A percentile compares a stretch with the other conserved stretches of the same genome.
Evolutionary conservation across 306 rosid genomes (phyloP).

Genomic region (Inga leiocalycina): DNA sequence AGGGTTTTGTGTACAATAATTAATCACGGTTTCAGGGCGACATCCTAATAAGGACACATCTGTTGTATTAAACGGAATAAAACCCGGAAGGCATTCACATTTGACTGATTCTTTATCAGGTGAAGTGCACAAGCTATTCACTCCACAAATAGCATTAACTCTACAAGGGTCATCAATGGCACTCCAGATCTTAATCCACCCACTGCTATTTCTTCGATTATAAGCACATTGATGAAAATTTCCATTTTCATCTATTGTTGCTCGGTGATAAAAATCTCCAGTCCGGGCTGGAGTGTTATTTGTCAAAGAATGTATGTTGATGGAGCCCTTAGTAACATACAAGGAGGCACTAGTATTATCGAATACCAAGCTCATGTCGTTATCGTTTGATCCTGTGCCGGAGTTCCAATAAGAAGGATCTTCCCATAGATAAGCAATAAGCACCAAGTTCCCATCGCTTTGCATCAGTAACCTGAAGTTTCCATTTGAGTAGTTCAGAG

Average conservation of each 20-base stretch:
- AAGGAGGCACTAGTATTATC: constrained; percentile 6
- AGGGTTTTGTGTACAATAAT: constrained; percentile 27
- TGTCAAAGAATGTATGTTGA: neutral
- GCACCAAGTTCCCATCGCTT: constrained; percentile 28
- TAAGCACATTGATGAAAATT: constrained; percentile 40
- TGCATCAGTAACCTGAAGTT: constrained; percentile 31
- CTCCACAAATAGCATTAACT: constrained; percentile 35
- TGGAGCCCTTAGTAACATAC: neutral
- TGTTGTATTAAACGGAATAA: constrained; percentile 8
- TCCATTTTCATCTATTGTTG: constrained; percentile 34
- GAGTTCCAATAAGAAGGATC: constrained; percentile 39
- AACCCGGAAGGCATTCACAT: constrained; percentile 36
- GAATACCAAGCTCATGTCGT: constrained; percentile 28
- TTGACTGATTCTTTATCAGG: constrained; percentile 32
- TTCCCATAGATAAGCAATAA: constrained; percentile 26
- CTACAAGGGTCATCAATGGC: constrained; percentile 31
- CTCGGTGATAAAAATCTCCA: constrained; percentile 37
- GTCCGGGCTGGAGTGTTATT: constrained; percentile 22
- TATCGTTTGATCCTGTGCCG: neutral
- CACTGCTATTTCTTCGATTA: constrained; percentile 32
- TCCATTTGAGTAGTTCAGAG: constrained; percentile 37
- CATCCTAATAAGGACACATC: constrained; percentile 37
- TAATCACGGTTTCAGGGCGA: constrained; percentile 7
- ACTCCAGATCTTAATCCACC: constrained; percentile 44
- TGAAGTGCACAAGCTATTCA: constrained; percentile 38